Evolutionary conservation across 495 filamentous ascomycete genomes (phyloP), one percentile per base, ranked within the genome.

Genomic region (Aspergillus baeticus): DNA sequence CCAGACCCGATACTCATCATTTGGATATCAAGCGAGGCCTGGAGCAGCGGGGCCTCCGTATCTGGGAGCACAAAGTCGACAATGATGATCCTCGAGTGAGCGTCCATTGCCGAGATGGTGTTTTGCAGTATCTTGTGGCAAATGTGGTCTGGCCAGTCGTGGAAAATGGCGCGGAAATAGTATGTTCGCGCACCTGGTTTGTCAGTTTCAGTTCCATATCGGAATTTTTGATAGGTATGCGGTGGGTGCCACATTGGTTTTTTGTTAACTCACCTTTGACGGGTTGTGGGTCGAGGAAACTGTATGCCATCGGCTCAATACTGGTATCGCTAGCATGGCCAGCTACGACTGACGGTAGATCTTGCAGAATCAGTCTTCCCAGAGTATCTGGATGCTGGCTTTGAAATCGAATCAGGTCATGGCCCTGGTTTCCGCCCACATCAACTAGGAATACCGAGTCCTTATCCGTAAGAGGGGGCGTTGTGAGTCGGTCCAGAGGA

Each of bases 1-100:
- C 74, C 74, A 1, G 72, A 64, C 5, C 71, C 70, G 38, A 77
- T 71, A 39, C 70, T 72, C 70, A 77, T 71, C 73, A 77, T 77
- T 58, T 75, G 73, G 37, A 76, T 74, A 55, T 76, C 73, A n/a
- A 76, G 43, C 0, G 70, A 69, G 0, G 70, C 63, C 42, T 72
- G 68, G 41, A 72, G 54, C 17, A 73, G 58, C 20, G 71, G 64
- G 0, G 64, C 44, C 2, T 69, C 43, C 5, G 62, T 70, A 39
- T 76, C 68, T 0, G 73, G 61, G n/a, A 76, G 63, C 1, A 76
- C 72, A 49, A 67, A 69, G 45, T 76, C 73, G 5, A 69, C 63
- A 21, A 76, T 73, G 20, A 76, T 42, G 38, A 76, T 67, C 1
- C 69, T 64, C 7, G 73, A 77, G 45, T 71, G 64, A 0, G 64